phyloP scores from a whole-genome alignment of 495 filamentous ascomycete species.

The Tetracladium marchalianum region DNA sequence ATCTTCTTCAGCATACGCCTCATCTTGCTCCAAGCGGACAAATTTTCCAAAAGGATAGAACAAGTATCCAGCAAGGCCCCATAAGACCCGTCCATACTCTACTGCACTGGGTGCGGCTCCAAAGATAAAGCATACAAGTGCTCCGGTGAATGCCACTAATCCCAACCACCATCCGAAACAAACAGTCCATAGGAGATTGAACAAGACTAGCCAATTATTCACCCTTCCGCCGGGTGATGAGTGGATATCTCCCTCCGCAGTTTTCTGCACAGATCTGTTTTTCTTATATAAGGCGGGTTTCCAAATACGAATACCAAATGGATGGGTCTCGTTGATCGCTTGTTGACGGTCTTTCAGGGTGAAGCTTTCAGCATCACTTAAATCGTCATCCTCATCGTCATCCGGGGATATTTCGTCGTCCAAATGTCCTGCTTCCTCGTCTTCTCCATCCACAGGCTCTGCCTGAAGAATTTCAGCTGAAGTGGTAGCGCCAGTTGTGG shows the following conservation, averaged over 20 bases:
- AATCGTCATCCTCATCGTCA: constrained; percentile 43
- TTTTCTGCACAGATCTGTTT: constrained; percentile 88
- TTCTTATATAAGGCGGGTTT: constrained; percentile 99
- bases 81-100: constrained; percentile 79
- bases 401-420: constrained; percentile 15
- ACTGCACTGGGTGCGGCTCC: constrained; percentile 67
- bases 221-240: constrained; percentile 86
- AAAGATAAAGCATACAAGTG: constrained; percentile 67
- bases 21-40: constrained; percentile 84
- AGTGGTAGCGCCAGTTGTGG: constrained; percentile 22
- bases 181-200: constrained; percentile 84
- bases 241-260: constrained; percentile 94
- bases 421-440: constrained; percentile 20
- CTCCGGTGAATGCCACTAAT: constrained; percentile 60
- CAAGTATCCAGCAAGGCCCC: constrained; percentile 75
- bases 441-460: constrained; percentile 21
- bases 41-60: constrained; percentile 97
- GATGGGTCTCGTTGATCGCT: constrained; percentile 98
- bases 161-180: constrained; percentile 98
- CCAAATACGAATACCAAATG: constrained; percentile 97
- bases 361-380: constrained; percentile 76
- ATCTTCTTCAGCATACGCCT: constrained; percentile 91
- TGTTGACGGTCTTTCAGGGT: constrained; percentile 88
- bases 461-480: constrained; percentile 22
- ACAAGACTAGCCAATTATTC: constrained; percentile 69